phyloP scores from a whole-genome alignment of 805 yeast species.

The Myxozyma udenii region DNA sequence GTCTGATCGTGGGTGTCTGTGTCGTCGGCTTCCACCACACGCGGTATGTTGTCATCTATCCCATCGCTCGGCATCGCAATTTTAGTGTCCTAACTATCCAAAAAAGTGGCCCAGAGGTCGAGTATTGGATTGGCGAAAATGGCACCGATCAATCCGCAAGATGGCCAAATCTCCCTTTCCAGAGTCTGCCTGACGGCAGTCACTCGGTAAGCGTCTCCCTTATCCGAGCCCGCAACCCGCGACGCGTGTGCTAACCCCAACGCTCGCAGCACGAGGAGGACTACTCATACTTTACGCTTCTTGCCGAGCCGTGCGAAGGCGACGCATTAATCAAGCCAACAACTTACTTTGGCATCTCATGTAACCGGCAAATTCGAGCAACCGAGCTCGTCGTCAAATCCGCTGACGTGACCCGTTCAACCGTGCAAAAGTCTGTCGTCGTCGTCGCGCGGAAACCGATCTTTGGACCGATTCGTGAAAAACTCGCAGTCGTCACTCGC shows the following conservation, averaged over 20 bases:
- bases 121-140: constrained; percentile 70
- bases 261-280: constrained; percentile 68
- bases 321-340: constrained; percentile 34
- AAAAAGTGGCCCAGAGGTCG: constrained; percentile 85
- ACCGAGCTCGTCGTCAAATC: constrained; percentile 55
- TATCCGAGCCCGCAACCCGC: background rate
- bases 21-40: constrained; percentile 89
- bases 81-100: background rate
- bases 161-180: constrained; percentile 90
- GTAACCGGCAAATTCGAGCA: constrained; percentile 77
- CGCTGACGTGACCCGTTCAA: constrained; percentile 73
- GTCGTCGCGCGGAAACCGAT: constrained; percentile 83
- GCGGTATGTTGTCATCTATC: constrained; percentile 13
- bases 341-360: constrained; percentile 91
- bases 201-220: constrained; percentile 54
- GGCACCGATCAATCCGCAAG: constrained; percentile 43
- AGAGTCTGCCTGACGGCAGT: constrained; percentile 93
- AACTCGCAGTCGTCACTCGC: constrained; percentile 81
- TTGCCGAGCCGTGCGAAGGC: constrained; percentile 49
- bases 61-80: background rate
- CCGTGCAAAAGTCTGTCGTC: constrained; percentile 88
- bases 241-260: background rate
- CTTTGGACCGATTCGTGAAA: constrained; percentile 80
- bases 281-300: constrained; percentile 81
- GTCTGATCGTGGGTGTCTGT: constrained; percentile 72